Evolutionary conservation across 2,329 filamentous ascomycete species (phyloP).

Genomic region (Verticillium nonalfalfae): DNA sequence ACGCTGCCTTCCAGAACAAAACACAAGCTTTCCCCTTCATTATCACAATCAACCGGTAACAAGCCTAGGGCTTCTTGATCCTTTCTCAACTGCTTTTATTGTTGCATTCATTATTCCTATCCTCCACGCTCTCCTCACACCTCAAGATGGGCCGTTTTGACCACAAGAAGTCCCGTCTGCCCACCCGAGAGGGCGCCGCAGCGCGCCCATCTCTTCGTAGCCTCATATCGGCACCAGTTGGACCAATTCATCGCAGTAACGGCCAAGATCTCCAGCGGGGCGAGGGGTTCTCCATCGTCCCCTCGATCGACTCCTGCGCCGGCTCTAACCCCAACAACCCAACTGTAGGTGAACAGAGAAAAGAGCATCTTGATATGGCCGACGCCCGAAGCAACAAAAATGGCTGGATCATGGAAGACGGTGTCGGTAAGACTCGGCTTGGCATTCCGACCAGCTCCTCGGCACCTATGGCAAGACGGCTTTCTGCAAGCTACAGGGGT

Average conservation of each 20-base stretch:
- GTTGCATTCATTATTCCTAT: too few relatives aligned
- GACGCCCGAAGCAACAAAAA: not conserved
- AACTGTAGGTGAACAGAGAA: too few relatives aligned
- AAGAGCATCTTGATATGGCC: too few relatives aligned
- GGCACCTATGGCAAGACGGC: slow-evolving; percentile 8
- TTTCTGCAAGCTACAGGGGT: slow-evolving; percentile 23
- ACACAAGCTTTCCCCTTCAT: too few relatives aligned
- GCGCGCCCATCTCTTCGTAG: not conserved
- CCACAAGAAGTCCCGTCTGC: not conserved
- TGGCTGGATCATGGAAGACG: not conserved
- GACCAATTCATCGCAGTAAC: slow-evolving; percentile 28
- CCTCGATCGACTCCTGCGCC: slow-evolving; percentile 19
- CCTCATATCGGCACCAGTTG: slow-evolving; percentile 28
- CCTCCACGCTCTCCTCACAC: not conserved
- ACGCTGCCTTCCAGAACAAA: too few relatives aligned
- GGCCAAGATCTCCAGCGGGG: slow-evolving; percentile 27
- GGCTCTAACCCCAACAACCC: not conserved
- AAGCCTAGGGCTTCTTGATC: too few relatives aligned
- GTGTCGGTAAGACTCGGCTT: not conserved
- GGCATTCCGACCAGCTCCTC: not conserved
- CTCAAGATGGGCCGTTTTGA: not conserved
- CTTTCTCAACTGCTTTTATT: too few relatives aligned
- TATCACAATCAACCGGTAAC: too few relatives aligned
- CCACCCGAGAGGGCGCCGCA: not conserved
- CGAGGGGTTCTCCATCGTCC: slow-evolving; percentile 25